Conservation (phyloP, 2,329 filamentous ascomycete genomes). For the Fusarium buharicum region DNA sequence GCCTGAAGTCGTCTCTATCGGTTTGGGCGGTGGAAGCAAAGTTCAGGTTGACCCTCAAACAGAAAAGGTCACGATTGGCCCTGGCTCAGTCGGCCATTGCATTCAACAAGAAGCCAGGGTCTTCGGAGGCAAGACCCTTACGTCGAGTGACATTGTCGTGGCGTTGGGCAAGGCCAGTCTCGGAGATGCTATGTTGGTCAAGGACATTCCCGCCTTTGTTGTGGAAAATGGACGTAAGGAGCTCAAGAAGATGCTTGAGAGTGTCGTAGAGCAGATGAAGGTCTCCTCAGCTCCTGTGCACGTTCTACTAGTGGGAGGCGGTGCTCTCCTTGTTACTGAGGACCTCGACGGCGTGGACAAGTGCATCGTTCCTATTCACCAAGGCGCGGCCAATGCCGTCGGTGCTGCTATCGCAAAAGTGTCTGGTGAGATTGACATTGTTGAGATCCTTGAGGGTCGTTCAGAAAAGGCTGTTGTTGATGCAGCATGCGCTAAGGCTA, state of each 20-base stretch:
- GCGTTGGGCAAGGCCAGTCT: constrained; percentile 48
- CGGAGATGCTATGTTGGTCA: constrained; percentile 47
- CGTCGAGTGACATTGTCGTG: constrained; percentile 64
- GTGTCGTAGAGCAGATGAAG: constrained; percentile 66
- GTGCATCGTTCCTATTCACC: constrained; percentile 61
- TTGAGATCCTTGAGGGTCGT: constrained; percentile 58
- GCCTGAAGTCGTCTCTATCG: constrained; percentile 66
- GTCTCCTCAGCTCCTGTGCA: constrained; percentile 62
- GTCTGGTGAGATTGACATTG: constrained; percentile 62
- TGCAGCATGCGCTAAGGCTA: constrained; percentile 52
- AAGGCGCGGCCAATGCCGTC: constrained; percentile 69
- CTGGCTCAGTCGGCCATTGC: constrained; percentile 65
- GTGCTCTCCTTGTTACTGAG: constrained; percentile 62
- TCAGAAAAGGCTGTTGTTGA: constrained; percentile 53
- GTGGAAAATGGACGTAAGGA: constrained; percentile 45
- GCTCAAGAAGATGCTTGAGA: constrained; percentile 61
- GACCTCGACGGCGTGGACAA: constrained; percentile 60
- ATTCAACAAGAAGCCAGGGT: constrained; percentile 59
- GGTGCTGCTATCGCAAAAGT: constrained; percentile 69
- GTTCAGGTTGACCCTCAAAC: constrained; percentile 41
- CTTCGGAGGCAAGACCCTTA: constrained; percentile 65
- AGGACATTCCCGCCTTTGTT: constrained; percentile 34
- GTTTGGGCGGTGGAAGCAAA: constrained; percentile 64
- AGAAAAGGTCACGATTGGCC: constrained; percentile 58
- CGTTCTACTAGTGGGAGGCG: constrained; percentile 68